Evolutionary conservation across 1,284 basidiomycete genomes (phyloP).

Genomic region (Sanguinoderma infundibulare): DNA sequence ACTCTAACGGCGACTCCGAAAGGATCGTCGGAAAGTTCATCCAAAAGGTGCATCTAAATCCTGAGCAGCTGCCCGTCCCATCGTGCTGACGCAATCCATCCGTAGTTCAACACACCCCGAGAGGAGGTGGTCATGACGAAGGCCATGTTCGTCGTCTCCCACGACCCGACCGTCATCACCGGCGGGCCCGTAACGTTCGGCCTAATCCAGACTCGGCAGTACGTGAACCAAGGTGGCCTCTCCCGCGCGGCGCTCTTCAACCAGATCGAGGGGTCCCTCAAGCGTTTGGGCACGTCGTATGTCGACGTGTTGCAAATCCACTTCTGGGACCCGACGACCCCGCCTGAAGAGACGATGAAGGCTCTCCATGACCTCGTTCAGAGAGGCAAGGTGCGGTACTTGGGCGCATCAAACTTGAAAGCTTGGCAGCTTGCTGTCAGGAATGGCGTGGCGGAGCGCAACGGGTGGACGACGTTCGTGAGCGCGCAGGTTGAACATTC

Average conservation of each 20-base stretch:
- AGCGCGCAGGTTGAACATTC: constrained; percentile 47
- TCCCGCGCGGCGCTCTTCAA: constrained; percentile 55
- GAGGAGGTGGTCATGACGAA: constrained; percentile 53
- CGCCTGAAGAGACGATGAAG: constrained; percentile 45
- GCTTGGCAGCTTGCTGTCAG: constrained; percentile 42
- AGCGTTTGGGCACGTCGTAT: constrained; percentile 46
- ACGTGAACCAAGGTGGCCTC: constrained; percentile 37
- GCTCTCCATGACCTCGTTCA: constrained; percentile 40
- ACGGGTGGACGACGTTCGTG: constrained; percentile 45
- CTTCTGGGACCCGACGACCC: constrained; percentile 55
- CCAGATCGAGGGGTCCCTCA: constrained; percentile 51
- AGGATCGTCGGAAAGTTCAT: constrained; percentile 30
- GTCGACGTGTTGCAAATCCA: constrained; percentile 55
- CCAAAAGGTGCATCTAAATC: constrained; percentile 26
- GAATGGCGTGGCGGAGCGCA: constrained; percentile 41
- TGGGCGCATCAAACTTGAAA: constrained; percentile 39
- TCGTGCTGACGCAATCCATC: constrained; percentile 45
- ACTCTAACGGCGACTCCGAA: constrained; percentile 35
- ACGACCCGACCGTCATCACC: constrained; percentile 22
- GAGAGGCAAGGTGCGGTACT: constrained; percentile 36
- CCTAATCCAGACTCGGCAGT: constrained; percentile 33
- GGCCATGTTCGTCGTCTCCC: constrained; percentile 29
- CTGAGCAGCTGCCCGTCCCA: too few relatives aligned
- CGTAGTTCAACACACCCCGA: constrained; percentile 57
- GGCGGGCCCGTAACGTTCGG: constrained; percentile 13